Conservation (phyloP, 805 yeast genomes). For the Candida ulmi region DNA sequence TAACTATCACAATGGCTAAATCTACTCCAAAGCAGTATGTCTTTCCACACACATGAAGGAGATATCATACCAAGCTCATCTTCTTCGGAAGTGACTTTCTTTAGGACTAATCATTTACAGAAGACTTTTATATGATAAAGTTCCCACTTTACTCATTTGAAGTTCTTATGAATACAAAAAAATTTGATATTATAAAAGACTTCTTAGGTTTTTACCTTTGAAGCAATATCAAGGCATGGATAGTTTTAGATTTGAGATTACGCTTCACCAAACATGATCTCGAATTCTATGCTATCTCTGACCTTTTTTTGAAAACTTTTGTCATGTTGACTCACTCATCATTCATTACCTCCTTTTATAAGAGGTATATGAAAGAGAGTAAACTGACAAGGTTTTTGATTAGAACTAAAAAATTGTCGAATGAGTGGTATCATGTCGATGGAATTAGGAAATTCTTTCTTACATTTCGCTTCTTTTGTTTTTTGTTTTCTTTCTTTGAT, state of each 20-base stretch:
- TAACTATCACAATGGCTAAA: conserved; percentile 20
- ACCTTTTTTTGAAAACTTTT: conserved; percentile 9
- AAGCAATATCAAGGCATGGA: conserved; percentile 22
- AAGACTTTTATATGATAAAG: conserved; percentile 2
- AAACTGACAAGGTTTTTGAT: conserved; percentile 8
- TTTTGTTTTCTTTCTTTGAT: conserved; percentile 1
- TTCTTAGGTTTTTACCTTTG: conserved; percentile 3
- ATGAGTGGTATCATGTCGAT: conserved; percentile 28
- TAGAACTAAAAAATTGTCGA: conserved; percentile 20
- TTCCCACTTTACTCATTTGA: conserved; percentile 1
- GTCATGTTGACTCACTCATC: no score
- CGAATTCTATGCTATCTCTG: conserved; percentile 23
- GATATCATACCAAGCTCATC: not conserved
- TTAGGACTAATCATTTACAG: not conserved
- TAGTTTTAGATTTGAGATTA: conserved; percentile 14
- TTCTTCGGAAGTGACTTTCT: not conserved
- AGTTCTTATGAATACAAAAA: not conserved
- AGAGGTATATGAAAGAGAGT: no score
- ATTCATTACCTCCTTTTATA: no score
- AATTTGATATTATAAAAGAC: not conserved
- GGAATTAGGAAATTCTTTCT: conserved; percentile 6
- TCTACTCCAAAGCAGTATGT: conserved; percentile 27
- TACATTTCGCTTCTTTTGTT: not conserved
- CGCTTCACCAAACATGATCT: conserved; percentile 14
- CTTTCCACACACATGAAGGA: not conserved